Base-by-base conservation (phyloP, 2,329 filamentous ascomycete species). In the Pseudopyrenochaeta lycopersici region DNA sequence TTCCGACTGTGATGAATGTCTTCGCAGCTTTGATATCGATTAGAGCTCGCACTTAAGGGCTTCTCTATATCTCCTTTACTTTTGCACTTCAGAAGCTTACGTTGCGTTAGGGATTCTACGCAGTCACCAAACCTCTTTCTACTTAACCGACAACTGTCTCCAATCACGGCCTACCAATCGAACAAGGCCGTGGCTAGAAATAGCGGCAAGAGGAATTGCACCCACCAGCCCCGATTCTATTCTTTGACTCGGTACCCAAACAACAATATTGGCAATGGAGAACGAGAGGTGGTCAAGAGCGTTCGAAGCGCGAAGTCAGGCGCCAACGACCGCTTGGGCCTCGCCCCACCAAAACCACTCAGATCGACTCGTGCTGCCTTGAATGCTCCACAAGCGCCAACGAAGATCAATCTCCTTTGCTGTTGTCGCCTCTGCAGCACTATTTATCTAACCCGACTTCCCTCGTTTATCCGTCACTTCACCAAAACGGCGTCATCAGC, bases 401-500 rank as follows among this genome's bases (percentile, higher is more conserved):
- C 46, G 39, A 46, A 32, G 46, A 56, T 39, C 49, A 39, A 42
- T 43, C 29, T 7, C 52, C 38, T 15, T 40, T 33, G 46, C 46
- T 55, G 48, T 38, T 38, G 31, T 60, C 55, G 46, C 44, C 40
- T 38, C 55, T 46, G 39, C 44, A 20, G 9, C 43, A 44, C 35
- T 57, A 35, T 49, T 46, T 46, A 46, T 10, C 45, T 7, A 12
- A 29, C 42, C 35, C 45, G 43, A 15, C 49, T 30, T 48, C 17
- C 39, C 27, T 21, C 27, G 27, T 40, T 42, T 21, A 14, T 15
- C 35, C 17, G 12, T 7, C 36, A 20, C 42, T 31, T 33, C 47
- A 44, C 46, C 51, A 55, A 49, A 46, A 60, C 56, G 56, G 56
- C 56, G 43, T 53, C 56, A 33, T 33, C 56, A 56, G 56, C 56